These are phyloP conservation scores for Cucumis melo DNA, from an alignment of 306 rosid species.

Conservation along the genomic window DNA sequence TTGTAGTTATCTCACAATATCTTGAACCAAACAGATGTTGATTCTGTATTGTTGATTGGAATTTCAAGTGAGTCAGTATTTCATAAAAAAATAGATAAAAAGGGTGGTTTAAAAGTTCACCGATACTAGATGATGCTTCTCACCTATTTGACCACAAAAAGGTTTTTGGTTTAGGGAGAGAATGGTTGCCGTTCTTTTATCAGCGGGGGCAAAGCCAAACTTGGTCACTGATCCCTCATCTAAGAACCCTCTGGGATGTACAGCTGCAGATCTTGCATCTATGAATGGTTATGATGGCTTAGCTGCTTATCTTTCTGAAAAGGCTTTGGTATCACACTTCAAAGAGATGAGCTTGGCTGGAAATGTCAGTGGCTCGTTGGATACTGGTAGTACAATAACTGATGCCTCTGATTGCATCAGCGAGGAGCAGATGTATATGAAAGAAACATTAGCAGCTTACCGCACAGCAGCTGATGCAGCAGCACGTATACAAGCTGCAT, in stretches of 20 bases:
- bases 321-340: slow-evolving; percentile 68
- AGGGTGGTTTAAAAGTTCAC: neutral
- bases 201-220: slow-evolving; percentile 82
- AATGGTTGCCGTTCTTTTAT: slow-evolving; percentile 70
- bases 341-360: slow-evolving; percentile 78
- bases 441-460: slow-evolving; percentile 72
- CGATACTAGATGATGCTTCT: neutral
- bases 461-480: slow-evolving; percentile 93
- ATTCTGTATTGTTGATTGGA: neutral
- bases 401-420: slow-evolving; percentile 38
- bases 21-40: neutral
- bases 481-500: slow-evolving; percentile 76
- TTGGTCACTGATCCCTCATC: slow-evolving; percentile 87
- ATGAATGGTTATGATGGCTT: slow-evolving; percentile 60
- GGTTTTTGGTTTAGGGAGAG: slow-evolving; percentile 38
- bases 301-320: slow-evolving; percentile 90
- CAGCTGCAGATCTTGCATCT: slow-evolving; percentile 73
- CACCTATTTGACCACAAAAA: neutral
- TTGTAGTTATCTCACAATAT: neutral
- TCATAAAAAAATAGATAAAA: neutral
- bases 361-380: slow-evolving; percentile 67
- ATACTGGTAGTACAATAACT: slow-evolving; percentile 21
- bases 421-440: slow-evolving; percentile 61
- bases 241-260: slow-evolving; percentile 59
- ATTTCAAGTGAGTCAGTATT: neutral